phyloP scores from a whole-genome alignment of 371 early-diverging fungal genomes.

The Rhizopus sp. region DNA sequence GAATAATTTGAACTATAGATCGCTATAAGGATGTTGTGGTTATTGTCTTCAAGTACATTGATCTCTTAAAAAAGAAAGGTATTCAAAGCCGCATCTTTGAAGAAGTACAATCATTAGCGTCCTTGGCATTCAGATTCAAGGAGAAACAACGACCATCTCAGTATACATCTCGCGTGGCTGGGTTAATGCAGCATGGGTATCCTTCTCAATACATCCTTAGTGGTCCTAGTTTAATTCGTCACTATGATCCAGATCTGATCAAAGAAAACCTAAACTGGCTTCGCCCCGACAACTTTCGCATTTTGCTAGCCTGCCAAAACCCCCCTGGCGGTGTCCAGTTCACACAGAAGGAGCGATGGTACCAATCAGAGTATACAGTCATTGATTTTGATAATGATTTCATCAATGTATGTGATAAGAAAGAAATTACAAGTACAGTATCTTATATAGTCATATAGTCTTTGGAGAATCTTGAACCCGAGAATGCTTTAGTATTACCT shows the following conservation, averaged over 20 bases:
- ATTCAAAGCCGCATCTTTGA: constrained; percentile 77
- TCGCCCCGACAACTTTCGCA: constrained; percentile 70
- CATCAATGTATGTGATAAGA: constrained; percentile 45
- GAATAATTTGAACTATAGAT: constrained; percentile 26
- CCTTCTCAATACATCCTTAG: constrained; percentile 71
- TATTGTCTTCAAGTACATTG: constrained; percentile 87
- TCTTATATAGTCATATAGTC: constrained; percentile 14
- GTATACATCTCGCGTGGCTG: constrained; percentile 63
- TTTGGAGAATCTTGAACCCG: constrained; percentile 47
- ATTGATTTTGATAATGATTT: constrained; percentile 58
- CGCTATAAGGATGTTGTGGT: constrained; percentile 77
- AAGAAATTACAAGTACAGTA: neutral
- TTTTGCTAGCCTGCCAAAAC: constrained; percentile 45
- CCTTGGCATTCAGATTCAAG: constrained; percentile 78
- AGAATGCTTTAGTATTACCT: constrained; percentile 72
- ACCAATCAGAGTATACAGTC: constrained; percentile 84
- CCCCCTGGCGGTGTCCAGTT: constrained; percentile 51
- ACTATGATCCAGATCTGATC: constrained; percentile 65
- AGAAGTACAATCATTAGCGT: constrained; percentile 73
- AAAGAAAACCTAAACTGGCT: constrained; percentile 60
- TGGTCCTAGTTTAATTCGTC: constrained; percentile 67
- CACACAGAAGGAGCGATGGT: constrained; percentile 71
- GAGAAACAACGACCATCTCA: constrained; percentile 74
- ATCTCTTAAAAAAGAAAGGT: constrained; percentile 69
- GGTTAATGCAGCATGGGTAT: constrained; percentile 67